phyloP scores from a whole-genome alignment of 148 eudicot species.

The Dianthus caryophyllus region DNA sequence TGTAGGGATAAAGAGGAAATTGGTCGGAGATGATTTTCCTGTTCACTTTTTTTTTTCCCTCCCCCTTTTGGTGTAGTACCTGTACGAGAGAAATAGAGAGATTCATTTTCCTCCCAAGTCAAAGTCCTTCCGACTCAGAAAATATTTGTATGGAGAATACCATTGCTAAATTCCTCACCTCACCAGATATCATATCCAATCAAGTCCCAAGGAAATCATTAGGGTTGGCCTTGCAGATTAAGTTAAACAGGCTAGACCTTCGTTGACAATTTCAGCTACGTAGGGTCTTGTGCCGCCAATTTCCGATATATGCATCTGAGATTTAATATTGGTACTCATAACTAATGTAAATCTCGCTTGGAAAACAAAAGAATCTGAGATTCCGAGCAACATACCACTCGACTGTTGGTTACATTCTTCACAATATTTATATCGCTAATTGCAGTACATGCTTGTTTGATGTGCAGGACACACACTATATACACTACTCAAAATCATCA shows the following conservation, averaged over 20 bases:
- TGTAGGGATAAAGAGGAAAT: too few relatives aligned
- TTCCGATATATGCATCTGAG: not conserved
- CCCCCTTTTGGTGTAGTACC: too few relatives aligned
- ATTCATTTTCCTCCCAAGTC: too few relatives aligned
- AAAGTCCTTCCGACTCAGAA: too few relatives aligned
- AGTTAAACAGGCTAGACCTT: not conserved
- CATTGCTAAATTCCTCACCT: too few relatives aligned
- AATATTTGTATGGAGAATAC: too few relatives aligned
- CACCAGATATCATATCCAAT: too few relatives aligned
- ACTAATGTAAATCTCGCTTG: not conserved
- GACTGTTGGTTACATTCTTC: not conserved
- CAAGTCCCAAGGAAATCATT: not conserved
- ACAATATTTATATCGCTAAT: not conserved
- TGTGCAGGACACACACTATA: constrained; percentile 39
- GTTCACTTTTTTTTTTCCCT: too few relatives aligned
- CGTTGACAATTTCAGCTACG: not conserved
- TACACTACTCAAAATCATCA: constrained; percentile 30
- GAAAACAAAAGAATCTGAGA: not conserved
- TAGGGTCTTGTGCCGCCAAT: not conserved
- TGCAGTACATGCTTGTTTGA: constrained; percentile 14
- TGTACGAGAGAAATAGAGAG: too few relatives aligned
- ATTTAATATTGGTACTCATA: not conserved
- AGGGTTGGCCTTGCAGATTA: not conserved
- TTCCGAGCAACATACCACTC: not conserved
- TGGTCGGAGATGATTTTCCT: too few relatives aligned